Evolutionary conservation across 345 rosid species (phyloP).

Genomic region (Pseudoturritis turrita): DNA sequence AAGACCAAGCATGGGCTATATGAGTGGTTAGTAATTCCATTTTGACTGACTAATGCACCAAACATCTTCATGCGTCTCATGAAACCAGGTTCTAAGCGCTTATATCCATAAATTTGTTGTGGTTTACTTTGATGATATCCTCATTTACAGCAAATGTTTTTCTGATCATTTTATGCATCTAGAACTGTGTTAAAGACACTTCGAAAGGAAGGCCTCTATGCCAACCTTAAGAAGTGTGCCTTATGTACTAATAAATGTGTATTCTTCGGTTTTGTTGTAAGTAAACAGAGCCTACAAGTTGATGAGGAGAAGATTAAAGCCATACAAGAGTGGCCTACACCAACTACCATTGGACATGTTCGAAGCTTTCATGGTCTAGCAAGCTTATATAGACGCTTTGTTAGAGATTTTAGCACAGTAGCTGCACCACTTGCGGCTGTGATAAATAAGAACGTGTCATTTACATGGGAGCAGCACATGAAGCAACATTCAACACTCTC

Average conservation of each 20-base stretch:
- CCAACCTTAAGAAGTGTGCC: neutral
- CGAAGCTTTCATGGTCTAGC: too few relatives aligned
- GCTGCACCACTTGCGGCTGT: too few relatives aligned
- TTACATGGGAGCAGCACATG: too few relatives aligned
- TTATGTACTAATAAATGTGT: neutral
- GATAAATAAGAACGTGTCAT: too few relatives aligned
- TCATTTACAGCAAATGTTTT: neutral
- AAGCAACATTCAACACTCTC: too few relatives aligned
- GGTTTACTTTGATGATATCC: neutral
- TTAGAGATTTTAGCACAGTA: too few relatives aligned
- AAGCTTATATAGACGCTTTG: too few relatives aligned
- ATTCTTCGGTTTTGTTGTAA: neutral
- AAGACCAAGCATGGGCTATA: neutral
- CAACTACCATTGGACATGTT: too few relatives aligned
- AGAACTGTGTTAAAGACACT: neutral
- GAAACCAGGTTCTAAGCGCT: neutral
- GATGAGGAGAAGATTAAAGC: too few relatives aligned
- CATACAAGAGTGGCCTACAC: neutral
- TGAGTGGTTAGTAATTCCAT: neutral
- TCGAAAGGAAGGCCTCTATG: neutral
- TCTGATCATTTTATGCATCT: neutral
- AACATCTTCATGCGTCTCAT: neutral
- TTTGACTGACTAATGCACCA: neutral
- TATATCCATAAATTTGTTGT: neutral
- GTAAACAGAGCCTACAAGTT: neutral